Base-by-base conservation (phyloP, 352 stramenopile species). In the Halophytophthora batemanensis region DNA sequence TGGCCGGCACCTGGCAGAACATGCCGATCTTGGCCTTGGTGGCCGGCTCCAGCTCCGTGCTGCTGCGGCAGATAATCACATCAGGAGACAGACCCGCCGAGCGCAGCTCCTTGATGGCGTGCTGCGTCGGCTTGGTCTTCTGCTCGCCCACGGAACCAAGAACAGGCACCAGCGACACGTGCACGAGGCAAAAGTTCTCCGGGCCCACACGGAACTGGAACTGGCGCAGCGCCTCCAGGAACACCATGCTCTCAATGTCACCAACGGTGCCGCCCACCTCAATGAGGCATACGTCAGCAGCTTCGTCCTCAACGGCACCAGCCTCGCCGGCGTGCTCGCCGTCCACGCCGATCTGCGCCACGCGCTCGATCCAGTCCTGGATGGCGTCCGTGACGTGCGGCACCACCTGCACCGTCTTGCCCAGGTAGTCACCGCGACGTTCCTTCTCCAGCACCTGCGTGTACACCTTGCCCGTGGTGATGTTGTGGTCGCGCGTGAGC, bases 71-170 rank as follows among this genome's bases (percentile, higher is more conserved):
- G 57, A 99, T 98, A 56, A 99, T 98, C 8, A 99, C 83, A 45
- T 98, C 92, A 0, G 98, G 97, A 43, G 84, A 91, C 8, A 99
- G 71, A 50, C 98, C 98, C 15, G 98, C 82, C 19, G 77, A 96
- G 29, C 96, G 78, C 45, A 99, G 84, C 78, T 99, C 97, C 62
- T 98, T 97, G 57, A 99, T 98, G 15, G 95, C 96, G 74, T 99
- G 97, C 81, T 99, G 98, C 37, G 98, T 99, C 0, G 98, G 98
- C 81, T 99, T 99, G 15, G 98, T 99, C 82, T 99, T 99, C 81
- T 99, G 97, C 77, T 99, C 98, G 31, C 97, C 96, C 15, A 98
- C 95, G n/a, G 85, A 96, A 2, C 96, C 96, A 25, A 99, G 87
- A 46, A 99, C 94, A 0, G 98, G 98, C 42, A 99, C 96, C 3